phyloP scores from a whole-genome alignment of 805 yeast species.

The Wickerhamomyces bovis region DNA sequence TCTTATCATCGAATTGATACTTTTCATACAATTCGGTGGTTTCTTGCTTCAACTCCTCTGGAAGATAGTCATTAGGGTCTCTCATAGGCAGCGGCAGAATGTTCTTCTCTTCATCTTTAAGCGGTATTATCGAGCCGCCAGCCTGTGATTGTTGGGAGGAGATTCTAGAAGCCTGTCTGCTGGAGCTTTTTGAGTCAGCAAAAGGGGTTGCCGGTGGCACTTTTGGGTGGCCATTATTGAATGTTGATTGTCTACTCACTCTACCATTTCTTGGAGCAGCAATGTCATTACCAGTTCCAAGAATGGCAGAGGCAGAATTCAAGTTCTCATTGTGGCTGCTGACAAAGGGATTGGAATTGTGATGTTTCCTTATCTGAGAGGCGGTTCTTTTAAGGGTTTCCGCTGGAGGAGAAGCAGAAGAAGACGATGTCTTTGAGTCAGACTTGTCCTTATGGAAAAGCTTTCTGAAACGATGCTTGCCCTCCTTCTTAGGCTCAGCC shows the following conservation, averaged over 20 bases:
- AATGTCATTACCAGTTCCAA: slow-evolving; percentile 22
- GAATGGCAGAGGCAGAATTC: slow-evolving; percentile 3
- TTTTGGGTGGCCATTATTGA: slow-evolving; percentile 3
- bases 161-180: slow-evolving; percentile 34
- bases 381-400: background rate
- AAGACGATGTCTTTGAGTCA: background rate
- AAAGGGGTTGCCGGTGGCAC: background rate
- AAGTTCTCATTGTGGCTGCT: background rate
- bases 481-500: background rate
- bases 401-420: background rate
- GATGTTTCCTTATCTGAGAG: background rate
- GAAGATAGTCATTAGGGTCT: slow-evolving; percentile 60
- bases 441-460: background rate
- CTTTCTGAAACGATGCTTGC: background rate
- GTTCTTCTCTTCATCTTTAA: slow-evolving; percentile 37
- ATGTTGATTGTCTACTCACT: background rate
- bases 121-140: slow-evolving; percentile 1
- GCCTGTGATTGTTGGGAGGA: slow-evolving; percentile 26
- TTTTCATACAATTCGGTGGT: slow-evolving; percentile 39
- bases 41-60: slow-evolving; percentile 44
- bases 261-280: slow-evolving; percentile 20
- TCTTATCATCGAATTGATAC: slow-evolving; percentile 32
- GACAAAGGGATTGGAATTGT: slow-evolving; percentile 7
- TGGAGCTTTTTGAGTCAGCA: background rate
- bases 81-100: slow-evolving; percentile 56